A percentile compares a stretch with the other conserved stretches of the same genome.
phyloP scores from a whole-genome alignment of 176 grass and related monocot genomes.

The Sorghum bicolor region DNA sequence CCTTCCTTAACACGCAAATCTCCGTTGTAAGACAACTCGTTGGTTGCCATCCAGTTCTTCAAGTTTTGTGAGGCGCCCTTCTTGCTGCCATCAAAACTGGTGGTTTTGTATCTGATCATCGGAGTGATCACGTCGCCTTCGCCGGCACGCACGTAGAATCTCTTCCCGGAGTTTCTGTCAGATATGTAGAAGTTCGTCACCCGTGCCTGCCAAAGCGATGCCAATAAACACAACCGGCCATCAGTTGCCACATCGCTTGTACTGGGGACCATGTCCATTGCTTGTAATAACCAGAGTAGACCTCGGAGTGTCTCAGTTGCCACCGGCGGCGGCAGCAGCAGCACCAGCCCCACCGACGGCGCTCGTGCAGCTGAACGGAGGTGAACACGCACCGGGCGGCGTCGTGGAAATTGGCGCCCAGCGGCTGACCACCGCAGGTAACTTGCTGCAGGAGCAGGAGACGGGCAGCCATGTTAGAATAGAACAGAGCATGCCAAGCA shows the following conservation, averaged over 20 bases:
- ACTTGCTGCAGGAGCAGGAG: conserved; percentile 66
- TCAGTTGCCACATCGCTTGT: not conserved
- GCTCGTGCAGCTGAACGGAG: conserved; percentile 51
- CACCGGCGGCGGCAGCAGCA: conserved; percentile 31
- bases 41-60: conserved; percentile 40
- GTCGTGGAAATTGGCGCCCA: conserved; percentile 56
- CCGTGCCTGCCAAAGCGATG: conserved; percentile 43
- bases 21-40: conserved; percentile 38
- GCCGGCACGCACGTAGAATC: conserved; percentile 77
- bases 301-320: conserved; percentile 57
- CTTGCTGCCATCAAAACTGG: conserved; percentile 37
- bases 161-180: conserved; percentile 59
- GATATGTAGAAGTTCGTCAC: conserved; percentile 81
- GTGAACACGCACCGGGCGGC: conserved; percentile 70
- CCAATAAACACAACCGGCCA: not conserved
- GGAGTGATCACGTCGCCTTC: conserved; percentile 47
- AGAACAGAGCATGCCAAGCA: not conserved
- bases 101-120: conserved; percentile 45
- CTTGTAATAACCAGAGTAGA: not conserved
- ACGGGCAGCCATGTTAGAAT: not conserved
- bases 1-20: conserved; percentile 59
- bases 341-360: conserved; percentile 41
- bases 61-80: conserved; percentile 36
- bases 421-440: conserved; percentile 64
- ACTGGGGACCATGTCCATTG: not conserved